These are phyloP conservation scores for Hyparrhenia diplandra DNA, from an alignment of 176 grass and related monocot species.

Conservation along the genomic window DNA sequence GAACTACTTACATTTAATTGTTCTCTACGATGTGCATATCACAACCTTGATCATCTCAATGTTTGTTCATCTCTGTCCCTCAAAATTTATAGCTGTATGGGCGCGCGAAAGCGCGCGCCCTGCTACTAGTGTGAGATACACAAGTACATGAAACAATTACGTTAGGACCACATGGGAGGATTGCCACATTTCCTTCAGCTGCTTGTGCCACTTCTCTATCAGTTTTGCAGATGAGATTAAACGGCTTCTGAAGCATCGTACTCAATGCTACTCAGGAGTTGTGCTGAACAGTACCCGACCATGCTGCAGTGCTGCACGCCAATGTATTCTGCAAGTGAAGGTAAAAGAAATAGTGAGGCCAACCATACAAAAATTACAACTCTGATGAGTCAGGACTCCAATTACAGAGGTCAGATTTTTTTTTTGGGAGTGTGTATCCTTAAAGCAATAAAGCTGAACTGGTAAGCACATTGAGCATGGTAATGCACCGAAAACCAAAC, in stretches of 20 bases:
- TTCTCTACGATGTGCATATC: too few species aligned
- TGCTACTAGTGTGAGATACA: not conserved
- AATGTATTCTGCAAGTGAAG: constrained; percentile 28
- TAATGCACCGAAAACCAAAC: not conserved
- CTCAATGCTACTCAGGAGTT: not conserved
- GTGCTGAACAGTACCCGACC: not conserved
- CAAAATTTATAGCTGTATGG: too few species aligned
- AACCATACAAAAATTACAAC: not conserved
- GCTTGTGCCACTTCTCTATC: not conserved
- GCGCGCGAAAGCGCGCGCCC: too few species aligned
- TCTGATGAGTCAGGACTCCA: not conserved
- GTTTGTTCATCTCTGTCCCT: too few species aligned
- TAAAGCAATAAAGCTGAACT: not conserved
- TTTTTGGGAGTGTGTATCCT: not conserved
- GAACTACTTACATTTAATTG: too few species aligned
- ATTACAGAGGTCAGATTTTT: not conserved
- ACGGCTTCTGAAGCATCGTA: not conserved
- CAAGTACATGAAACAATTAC: not conserved
- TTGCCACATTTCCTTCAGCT: not conserved
- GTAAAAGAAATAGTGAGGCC: not conserved
- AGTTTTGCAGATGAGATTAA: not conserved
- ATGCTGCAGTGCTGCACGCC: not conserved
- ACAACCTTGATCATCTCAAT: too few species aligned
- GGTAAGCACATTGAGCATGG: not conserved
- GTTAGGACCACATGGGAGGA: not conserved